Conservation (phyloP, 2,329 filamentous ascomycete species). For the Trichophyton verrucosum region DNA sequence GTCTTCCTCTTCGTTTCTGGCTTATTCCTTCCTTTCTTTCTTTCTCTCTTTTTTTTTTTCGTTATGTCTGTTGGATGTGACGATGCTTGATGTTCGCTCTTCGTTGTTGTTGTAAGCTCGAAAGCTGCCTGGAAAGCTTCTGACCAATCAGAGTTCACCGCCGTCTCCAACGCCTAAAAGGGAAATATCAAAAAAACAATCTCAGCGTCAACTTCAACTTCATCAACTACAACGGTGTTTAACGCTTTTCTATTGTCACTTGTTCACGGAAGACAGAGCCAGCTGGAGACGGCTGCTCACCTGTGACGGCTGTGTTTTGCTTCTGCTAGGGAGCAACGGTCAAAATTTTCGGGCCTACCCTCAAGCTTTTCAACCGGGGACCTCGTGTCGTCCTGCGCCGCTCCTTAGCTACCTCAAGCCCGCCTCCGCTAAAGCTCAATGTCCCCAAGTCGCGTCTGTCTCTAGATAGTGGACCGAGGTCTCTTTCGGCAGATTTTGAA, state of each 20-base stretch:
- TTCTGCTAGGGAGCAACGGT: constrained; percentile 16
- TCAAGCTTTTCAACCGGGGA: constrained; percentile 32
- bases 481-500: constrained; percentile 27
- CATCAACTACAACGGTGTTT: background rate
- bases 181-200: background rate
- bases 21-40: constrained; percentile 13
- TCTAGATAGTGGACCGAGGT: constrained; percentile 25
- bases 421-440: constrained; percentile 21
- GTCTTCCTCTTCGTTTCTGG: background rate
- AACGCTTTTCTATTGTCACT: background rate
- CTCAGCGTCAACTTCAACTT: background rate
- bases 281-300: background rate
- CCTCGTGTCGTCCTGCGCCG: constrained; percentile 29
- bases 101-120: constrained; percentile 1
- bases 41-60: no score
- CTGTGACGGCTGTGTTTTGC: background rate
- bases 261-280: background rate
- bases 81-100: background rate
- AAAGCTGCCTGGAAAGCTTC: background rate
- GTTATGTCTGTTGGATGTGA: constrained; percentile 14
- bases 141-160: background rate
- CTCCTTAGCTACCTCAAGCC: constrained; percentile 27
- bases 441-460: constrained; percentile 23
- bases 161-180: background rate
- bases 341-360: constrained; percentile 36